Conservation (phyloP, 2,329 filamentous ascomycete genomes). For the Hypoxylon sp. region DNA sequence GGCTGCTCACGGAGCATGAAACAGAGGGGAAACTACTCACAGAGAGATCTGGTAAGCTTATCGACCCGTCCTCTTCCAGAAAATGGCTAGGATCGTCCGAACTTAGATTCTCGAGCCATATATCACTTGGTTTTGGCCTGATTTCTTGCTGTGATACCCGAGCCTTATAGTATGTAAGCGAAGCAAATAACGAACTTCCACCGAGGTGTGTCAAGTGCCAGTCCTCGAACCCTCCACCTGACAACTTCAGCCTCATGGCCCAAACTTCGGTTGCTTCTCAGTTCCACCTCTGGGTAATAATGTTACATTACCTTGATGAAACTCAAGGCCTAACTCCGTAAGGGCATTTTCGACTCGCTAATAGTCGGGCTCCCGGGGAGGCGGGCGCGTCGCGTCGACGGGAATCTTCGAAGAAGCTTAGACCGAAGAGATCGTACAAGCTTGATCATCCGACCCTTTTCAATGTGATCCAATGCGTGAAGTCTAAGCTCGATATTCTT, state of each 20-base stretch:
- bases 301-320: neutral
- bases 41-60: neutral
- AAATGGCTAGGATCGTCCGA: neutral
- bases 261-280: neutral
- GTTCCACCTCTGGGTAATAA: neutral
- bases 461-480: neutral
- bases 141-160: neutral
- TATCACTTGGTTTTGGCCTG: neutral
- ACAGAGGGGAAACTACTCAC: neutral
- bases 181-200: neutral
- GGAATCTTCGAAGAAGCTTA: neutral
- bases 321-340: neutral
- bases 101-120: neutral
- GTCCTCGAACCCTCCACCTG: neutral
- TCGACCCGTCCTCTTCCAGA: neutral
- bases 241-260: neutral
- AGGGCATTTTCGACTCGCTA: neutral
- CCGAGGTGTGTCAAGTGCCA: neutral
- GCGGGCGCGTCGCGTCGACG: neutral
- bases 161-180: neutral
- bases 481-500: neutral
- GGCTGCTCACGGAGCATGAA: neutral
- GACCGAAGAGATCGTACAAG: neutral
- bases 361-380: neutral
- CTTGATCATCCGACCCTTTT: neutral